Evolutionary conservation across 2,329 filamentous ascomycete genomes (phyloP).

Genomic region (Didymella exigua): DNA sequence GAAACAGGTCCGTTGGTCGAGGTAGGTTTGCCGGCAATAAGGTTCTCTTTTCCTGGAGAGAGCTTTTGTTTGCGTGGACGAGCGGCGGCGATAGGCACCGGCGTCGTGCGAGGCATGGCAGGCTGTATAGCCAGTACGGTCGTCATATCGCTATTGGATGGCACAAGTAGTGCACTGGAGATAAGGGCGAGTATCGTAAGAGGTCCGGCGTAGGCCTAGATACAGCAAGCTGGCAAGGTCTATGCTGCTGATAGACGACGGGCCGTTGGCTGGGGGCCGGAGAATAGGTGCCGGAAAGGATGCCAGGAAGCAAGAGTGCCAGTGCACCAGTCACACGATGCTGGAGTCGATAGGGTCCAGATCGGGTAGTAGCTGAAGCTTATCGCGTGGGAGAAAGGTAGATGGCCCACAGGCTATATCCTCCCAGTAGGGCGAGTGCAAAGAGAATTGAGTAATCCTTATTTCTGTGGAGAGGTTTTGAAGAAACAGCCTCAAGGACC

Average conservation of each 20-base stretch:
- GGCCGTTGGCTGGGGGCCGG: constrained; percentile 41
- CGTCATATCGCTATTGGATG: constrained; percentile 50
- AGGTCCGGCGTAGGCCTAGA: constrained; percentile 27
- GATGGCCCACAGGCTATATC: constrained; percentile 32
- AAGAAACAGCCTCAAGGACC: constrained; percentile 34
- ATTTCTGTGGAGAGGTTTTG: constrained; percentile 8
- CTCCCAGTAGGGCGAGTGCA: constrained; percentile 26
- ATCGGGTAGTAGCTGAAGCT: constrained; percentile 39
- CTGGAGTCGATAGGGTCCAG: constrained; percentile 31
- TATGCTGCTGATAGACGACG: constrained; percentile 33
- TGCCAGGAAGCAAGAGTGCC: constrained; percentile 23
- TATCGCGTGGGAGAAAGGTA: constrained; percentile 47
- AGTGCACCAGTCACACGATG: constrained; percentile 40
- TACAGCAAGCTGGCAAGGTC: constrained; percentile 28
- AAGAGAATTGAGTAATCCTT: constrained; percentile 29
- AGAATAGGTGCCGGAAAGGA: constrained; percentile 23
- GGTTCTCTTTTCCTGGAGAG: constrained; percentile 52
- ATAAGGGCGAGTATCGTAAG: constrained; percentile 35
- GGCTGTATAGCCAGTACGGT: constrained; percentile 56
- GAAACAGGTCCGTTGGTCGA: constrained; percentile 42
- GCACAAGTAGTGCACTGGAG: constrained; percentile 29
- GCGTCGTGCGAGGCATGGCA: constrained; percentile 51
- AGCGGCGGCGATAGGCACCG: constrained; percentile 55
- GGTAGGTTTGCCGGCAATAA: constrained; percentile 48
- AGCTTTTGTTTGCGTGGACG: constrained; percentile 49